Base-by-base conservation (phyloP, 1,284 basidiomycete species). In the Marasmius tenuissimus region DNA sequence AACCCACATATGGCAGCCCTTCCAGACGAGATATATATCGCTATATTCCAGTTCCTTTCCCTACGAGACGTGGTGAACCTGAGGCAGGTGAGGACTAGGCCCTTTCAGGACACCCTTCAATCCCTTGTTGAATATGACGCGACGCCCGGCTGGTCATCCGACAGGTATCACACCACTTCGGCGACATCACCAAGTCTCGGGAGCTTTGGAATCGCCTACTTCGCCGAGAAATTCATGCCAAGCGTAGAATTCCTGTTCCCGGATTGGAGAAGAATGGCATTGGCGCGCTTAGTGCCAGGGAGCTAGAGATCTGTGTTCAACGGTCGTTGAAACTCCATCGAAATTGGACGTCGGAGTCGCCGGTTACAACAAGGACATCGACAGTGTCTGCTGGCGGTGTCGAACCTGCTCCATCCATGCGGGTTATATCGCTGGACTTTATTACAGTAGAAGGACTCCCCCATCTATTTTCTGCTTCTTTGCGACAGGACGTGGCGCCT, bases 141-240 rank as follows among this genome's bases (percentile, higher is more conserved):
- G 27, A 27, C 27, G 27, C 27, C 27, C 27, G 27, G 27, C 27
- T 27, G 27, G 27, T 27, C 27, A 27, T 27, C 27, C 27, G 27
- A 27, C 27, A 89, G 87, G 82, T 82, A 6, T 86, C 75, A 68
- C 82, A 72, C 62, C 63, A 66, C 5, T 76, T 87, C 47, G 63
- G 69, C 20, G 66, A 72, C 1, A 67, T 81, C 18, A 84, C 85
- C 0, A 76, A 74, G 22, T 68, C 79, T 2, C 82, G 80, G 20
- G 73, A 76, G 51, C 74, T 88, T 37, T 89, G 87, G 87, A 70
- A 76, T 16, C 62, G 73, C 14, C 74, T 84, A 16, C 69, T 88
- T 35, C 74, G 72, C 16, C 70, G 62, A 33, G 74, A 81, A 58
- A 72, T 85, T 45, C 64, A 80, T 48, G 16, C 20, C 9, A 71